phyloP scores from a whole-genome alignment of 805 yeast genomes.

The Saturnispora sekii region DNA sequence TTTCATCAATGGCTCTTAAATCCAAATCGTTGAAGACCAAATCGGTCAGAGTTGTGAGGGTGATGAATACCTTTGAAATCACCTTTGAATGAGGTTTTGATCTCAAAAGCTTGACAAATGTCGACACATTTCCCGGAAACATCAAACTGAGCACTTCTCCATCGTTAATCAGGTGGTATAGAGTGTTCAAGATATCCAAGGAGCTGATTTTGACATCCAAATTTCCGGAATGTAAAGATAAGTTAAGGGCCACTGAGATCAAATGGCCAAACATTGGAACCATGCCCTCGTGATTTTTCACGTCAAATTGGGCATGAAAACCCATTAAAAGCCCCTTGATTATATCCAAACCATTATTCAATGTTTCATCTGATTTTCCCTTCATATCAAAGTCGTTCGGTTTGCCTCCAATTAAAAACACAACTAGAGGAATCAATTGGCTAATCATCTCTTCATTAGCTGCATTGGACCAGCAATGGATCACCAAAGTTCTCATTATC shows the following conservation, averaged over 20 bases:
- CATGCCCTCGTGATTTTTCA: constrained; percentile 23
- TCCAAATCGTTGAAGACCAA: constrained; percentile 35
- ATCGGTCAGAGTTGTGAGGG: constrained; percentile 24
- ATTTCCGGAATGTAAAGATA: constrained; percentile 21
- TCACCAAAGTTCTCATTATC: constrained; percentile 35
- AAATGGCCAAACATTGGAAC: constrained; percentile 40
- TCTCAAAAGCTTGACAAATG: constrained; percentile 30
- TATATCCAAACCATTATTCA: constrained; percentile 28
- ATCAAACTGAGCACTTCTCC: constrained; percentile 42
- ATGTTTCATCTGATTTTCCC: constrained; percentile 29
- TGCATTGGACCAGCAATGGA: constrained; percentile 36
- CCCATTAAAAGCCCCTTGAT: constrained; percentile 26
- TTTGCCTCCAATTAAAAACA: constrained; percentile 37
- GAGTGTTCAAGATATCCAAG: constrained; percentile 25
- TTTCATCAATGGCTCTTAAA: constrained; percentile 18
- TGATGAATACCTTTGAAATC: constrained; percentile 22
- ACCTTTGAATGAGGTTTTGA: constrained; percentile 31
- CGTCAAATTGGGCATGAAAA: constrained; percentile 20
- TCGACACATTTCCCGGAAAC: constrained; percentile 43
- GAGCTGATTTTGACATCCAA: constrained; percentile 25
- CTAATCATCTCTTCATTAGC: constrained; percentile 31
- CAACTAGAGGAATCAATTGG: constrained; percentile 39
- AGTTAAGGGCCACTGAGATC: constrained; percentile 34
- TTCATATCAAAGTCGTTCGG: constrained; percentile 26
- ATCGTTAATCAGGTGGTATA: constrained; percentile 31